These are phyloP conservation scores for Heliosperma pusillum DNA, from an alignment of 148 eudicot genomes.

Conservation along the genomic window DNA sequence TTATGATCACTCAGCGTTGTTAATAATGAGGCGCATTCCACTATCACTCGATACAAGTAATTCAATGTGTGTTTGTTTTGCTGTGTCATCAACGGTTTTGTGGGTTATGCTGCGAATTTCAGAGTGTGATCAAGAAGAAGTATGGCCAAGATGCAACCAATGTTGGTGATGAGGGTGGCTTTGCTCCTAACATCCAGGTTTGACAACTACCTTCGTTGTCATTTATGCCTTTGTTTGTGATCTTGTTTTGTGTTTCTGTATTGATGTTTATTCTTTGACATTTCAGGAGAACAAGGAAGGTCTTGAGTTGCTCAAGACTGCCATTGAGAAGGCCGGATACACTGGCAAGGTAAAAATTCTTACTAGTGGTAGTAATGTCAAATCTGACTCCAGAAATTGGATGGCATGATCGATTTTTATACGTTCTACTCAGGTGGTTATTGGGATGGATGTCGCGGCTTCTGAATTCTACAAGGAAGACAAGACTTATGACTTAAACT, in stretches of 20 bases:
- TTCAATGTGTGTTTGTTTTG: neutral
- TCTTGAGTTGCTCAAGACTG: slow-evolving; percentile 87
- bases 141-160: slow-evolving; percentile 97
- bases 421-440: slow-evolving; percentile 53
- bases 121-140: slow-evolving; percentile 95
- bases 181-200: slow-evolving; percentile 97
- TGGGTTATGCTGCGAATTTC: slow-evolving; percentile 18
- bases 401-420: neutral
- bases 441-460: slow-evolving; percentile 99
- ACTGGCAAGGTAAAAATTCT: slow-evolving; percentile 60
- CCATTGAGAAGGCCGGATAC: slow-evolving; percentile 90
- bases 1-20: neutral
- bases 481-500: slow-evolving; percentile 87
- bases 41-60: too few species aligned
- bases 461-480: slow-evolving; percentile 83
- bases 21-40: too few species aligned
- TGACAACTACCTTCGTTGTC: neutral
- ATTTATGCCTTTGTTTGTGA: neutral
- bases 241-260: neutral
- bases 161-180: slow-evolving; percentile 99
- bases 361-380: neutral
- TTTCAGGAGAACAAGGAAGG: slow-evolving; percentile 96
- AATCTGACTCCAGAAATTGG: neutral
- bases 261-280: slow-evolving; percentile 14
- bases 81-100: neutral